A percentile compares a stretch with the other conserved stretches of the same genome.
phyloP scores from a whole-genome alignment of 108 stramenopile genomes.

The Discostella stelligeroides region DNA sequence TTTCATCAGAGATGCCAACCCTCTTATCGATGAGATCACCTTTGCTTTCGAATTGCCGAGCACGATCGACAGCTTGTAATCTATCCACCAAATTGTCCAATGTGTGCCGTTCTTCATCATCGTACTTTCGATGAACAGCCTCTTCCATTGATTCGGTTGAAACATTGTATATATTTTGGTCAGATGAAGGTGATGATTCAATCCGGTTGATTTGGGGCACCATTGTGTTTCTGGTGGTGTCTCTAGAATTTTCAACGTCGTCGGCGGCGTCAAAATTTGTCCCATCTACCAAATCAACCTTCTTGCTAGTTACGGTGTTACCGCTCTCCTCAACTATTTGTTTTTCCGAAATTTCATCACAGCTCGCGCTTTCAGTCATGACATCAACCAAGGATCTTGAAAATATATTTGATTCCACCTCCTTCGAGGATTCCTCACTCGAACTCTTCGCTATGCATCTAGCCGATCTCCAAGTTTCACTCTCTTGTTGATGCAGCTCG shows the following conservation, averaged over 20 bases:
- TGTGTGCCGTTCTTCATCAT: background rate
- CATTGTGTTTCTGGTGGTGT: too few species aligned
- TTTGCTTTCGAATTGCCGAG: background rate
- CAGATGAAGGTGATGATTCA: background rate
- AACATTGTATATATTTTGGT: constrained; percentile 1
- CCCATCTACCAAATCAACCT: background rate
- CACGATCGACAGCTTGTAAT: background rate
- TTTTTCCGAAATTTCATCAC: background rate
- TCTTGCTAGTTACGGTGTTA: background rate
- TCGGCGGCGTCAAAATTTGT: background rate
- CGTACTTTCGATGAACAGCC: background rate
- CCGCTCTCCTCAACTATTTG: background rate
- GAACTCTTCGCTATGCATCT: background rate
- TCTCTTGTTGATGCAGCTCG: too few species aligned
- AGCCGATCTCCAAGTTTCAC: constrained; percentile 14
- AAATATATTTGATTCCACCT: background rate
- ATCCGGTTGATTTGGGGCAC: background rate
- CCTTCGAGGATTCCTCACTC: background rate
- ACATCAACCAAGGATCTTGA: background rate
- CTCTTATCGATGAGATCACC: background rate
- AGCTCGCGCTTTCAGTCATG: background rate
- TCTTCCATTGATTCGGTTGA: constrained; percentile 1
- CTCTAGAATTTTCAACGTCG: too few species aligned
- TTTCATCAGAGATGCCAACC: too few species aligned
- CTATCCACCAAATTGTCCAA: background rate